phyloP scores from a whole-genome alignment of 257 asterid genomes.

The Ehretia macrophylla region DNA sequence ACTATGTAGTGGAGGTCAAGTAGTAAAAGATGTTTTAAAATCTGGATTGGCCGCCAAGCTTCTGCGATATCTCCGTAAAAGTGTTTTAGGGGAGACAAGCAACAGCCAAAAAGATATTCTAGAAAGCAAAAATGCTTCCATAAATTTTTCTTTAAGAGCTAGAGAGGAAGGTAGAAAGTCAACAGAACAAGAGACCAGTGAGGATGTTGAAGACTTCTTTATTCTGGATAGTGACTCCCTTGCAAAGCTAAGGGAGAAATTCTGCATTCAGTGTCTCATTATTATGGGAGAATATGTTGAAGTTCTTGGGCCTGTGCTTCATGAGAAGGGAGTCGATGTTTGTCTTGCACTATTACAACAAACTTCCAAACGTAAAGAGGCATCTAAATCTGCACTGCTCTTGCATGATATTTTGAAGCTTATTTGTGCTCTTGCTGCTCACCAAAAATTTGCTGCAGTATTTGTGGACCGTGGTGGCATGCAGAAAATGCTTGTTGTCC shows the following conservation, averaged over 20 bases:
- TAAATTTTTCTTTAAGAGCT: slow-evolving; percentile 33
- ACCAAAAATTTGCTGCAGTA: slow-evolving; percentile 84
- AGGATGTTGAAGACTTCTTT: slow-evolving; percentile 56
- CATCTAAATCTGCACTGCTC: slow-evolving; percentile 37
- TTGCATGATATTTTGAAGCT: slow-evolving; percentile 85
- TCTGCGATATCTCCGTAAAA: slow-evolving; percentile 76
- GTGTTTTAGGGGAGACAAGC: slow-evolving; percentile 68
- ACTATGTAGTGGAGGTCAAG: slow-evolving; percentile 67
- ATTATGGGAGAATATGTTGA: slow-evolving; percentile 94
- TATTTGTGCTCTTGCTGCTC: slow-evolving; percentile 92
- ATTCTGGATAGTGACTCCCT: slow-evolving; percentile 63
- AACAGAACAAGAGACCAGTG: slow-evolving; percentile 46
- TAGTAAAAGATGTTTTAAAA: slow-evolving; percentile 89
- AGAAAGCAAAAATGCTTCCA: slow-evolving; percentile 48
- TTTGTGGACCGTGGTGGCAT: slow-evolving; percentile 97
- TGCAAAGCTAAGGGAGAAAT: slow-evolving; percentile 86
- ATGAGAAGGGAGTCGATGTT: slow-evolving; percentile 97
- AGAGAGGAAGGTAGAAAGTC: slow-evolving; percentile 74
- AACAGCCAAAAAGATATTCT: slow-evolving; percentile 55
- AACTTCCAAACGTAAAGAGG: slow-evolving; percentile 61
- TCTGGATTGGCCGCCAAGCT: slow-evolving; percentile 91
- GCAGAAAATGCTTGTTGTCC: slow-evolving; percentile 73
- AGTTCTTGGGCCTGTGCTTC: slow-evolving; percentile 97
- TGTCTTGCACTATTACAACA: slow-evolving; percentile 77
- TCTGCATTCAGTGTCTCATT: slow-evolving; percentile 88